Percentiles rank a stretch among this genome's conserved stretches.
Evolutionary conservation across 495 filamentous ascomycete species (phyloP).

Genomic region (Penicillium cataractarum): DNA sequence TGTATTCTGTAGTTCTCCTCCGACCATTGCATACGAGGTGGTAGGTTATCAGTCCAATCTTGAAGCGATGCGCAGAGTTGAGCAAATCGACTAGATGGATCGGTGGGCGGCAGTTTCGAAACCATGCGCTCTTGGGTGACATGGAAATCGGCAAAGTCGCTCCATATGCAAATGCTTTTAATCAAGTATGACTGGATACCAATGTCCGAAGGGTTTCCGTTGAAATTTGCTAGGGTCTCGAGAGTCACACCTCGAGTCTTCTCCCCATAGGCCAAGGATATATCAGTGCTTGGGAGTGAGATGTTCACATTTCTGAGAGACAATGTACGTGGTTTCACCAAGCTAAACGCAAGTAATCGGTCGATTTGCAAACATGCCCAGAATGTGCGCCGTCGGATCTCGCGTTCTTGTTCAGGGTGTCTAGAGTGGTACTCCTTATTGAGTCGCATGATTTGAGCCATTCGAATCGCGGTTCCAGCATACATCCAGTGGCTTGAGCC

Average conservation of each 20-base stretch:
- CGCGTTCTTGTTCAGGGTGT: constrained; percentile 5
- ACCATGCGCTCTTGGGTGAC: background rate
- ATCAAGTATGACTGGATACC: background rate
- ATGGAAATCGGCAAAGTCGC: background rate
- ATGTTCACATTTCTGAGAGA: background rate
- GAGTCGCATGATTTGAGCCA: constrained; percentile 16
- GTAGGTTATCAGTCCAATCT: background rate
- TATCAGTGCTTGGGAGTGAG: background rate
- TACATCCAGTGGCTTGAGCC: background rate
- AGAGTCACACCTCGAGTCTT: background rate
- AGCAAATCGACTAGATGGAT: background rate
- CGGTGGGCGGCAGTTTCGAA: background rate
- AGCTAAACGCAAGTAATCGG: background rate
- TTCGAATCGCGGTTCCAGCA: constrained; percentile 16
- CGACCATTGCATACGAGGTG: background rate
- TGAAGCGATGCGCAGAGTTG: background rate
- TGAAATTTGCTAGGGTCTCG: background rate
- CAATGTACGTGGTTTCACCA: background rate
- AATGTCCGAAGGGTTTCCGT: background rate
- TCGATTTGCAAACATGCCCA: constrained; percentile 8
- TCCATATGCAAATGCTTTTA: background rate
- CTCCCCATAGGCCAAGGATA: background rate
- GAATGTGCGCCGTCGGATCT: constrained; percentile 12
- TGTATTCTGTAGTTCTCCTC: background rate
- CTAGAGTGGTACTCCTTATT: constrained; percentile 13